Evolutionary conservation across 2,329 filamentous ascomycete species (phyloP).

Genomic region (Calcarisporium arbuscula): DNA sequence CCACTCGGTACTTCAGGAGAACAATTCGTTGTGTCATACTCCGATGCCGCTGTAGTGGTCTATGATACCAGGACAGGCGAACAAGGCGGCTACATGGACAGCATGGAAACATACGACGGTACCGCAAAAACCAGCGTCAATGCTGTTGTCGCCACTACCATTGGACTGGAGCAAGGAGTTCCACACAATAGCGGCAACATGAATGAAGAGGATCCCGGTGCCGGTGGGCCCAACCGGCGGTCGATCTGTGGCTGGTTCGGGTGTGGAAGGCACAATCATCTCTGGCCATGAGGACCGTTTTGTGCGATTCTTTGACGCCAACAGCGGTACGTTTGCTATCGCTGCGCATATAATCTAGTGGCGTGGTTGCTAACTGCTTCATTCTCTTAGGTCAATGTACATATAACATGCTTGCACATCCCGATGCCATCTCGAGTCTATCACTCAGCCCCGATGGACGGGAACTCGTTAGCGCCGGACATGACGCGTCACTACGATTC

Average conservation of each 20-base stretch:
- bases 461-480: slow-evolving; percentile 91
- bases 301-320: slow-evolving; percentile 96
- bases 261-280: slow-evolving; percentile 89
- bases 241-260: slow-evolving; percentile 59
- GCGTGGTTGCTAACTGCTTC: slow-evolving; percentile 9
- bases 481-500: slow-evolving; percentile 92
- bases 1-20: slow-evolving; percentile 77
- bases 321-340: slow-evolving; percentile 71
- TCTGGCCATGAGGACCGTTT: slow-evolving; percentile 95
- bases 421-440: slow-evolving; percentile 83
- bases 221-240: slow-evolving; percentile 70
- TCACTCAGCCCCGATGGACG: slow-evolving; percentile 88
- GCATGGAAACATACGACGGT: slow-evolving; percentile 86
- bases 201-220: slow-evolving; percentile 66
- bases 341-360: not conserved
- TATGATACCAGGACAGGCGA: slow-evolving; percentile 91
- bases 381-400: slow-evolving; percentile 82
- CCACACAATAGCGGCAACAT: slow-evolving; percentile 50
- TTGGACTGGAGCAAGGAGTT: slow-evolving; percentile 64
- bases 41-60: slow-evolving; percentile 82
- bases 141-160: slow-evolving; percentile 79
- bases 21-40: slow-evolving; percentile 87
- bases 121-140: slow-evolving; percentile 77
- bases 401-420: slow-evolving; percentile 97
- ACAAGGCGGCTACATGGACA: slow-evolving; percentile 88